Base-by-base conservation (phyloP, 176 grass and related monocot species). In the Hordeum marinum region DNA sequence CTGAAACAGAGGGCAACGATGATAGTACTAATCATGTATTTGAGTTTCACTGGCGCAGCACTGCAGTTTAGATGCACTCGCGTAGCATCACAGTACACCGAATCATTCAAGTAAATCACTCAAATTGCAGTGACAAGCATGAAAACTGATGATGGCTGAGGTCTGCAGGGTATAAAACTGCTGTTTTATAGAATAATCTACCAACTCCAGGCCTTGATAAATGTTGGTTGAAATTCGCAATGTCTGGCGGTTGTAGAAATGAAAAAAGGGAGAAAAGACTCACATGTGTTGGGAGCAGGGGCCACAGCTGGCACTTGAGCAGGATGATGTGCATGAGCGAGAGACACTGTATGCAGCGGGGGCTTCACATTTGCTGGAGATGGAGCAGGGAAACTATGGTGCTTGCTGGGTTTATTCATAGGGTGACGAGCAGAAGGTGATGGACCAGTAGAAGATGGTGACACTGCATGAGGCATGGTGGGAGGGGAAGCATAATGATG, bases 401-500 rank as follows among this genome's bases (percentile, higher is more conserved):
- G 61, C 74, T 21, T 68, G 17, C n/a, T 25, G 12, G 62, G 63
- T 43, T 75, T 78, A 59, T 79, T 31, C 70, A 26, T 59, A 71
- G 87, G 64, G 72, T 25, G 89, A 54, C 12, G 37, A 66, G 68
- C 55, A 78, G 37, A 86, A 76, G 89, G 84, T 7, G 68, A 45
- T 60, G 86, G 81, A 79, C 58, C 78, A 43, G 46, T 43, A 71
- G 55, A 83, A 31, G 55, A 79, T 24, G 88, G 83, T 13, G 67
- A 55, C 79, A 63, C 3, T 65, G 4, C 69, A 91, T 66, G 86
- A 61, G 72, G 80, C 52, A 85, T 76, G 84, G 87, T 43, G 70
- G 68, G 13, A 65, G 74, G 87, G 75, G 68, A 83, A 94, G 86
- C 37, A 52, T 50, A 83, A 81, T 77, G 90, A 37, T 87, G 75